phyloP scores from a whole-genome alignment of 2,329 filamentous ascomycete species.

The Triangularia verruculosa region DNA sequence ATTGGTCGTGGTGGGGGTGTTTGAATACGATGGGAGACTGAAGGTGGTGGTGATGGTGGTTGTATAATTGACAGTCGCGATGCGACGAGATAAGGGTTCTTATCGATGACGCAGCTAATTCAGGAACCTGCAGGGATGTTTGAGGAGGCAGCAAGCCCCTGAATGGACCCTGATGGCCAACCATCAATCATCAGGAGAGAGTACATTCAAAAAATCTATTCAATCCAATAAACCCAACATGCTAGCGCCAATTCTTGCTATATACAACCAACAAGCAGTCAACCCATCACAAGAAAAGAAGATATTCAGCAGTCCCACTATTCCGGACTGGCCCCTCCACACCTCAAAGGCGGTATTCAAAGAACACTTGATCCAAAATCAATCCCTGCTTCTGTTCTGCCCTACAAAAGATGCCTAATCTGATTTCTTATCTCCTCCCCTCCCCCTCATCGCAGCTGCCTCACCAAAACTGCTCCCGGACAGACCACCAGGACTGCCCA shows the following conservation, averaged over 20 bases:
- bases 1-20: neutral
- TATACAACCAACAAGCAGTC: slow-evolving; percentile 12
- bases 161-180: neutral
- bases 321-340: neutral
- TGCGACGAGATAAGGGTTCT: slow-evolving; percentile 15
- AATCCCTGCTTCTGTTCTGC: neutral
- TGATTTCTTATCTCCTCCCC: slow-evolving; percentile 40
- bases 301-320: slow-evolving; percentile 1
- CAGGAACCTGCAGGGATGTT: neutral
- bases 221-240: slow-evolving; percentile 1
- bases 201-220: neutral
- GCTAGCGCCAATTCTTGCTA: slow-evolving; percentile 3
- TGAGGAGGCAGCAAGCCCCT: neutral
- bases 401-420: slow-evolving; percentile 35
- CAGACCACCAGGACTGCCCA: slow-evolving; percentile 30
- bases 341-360: neutral
- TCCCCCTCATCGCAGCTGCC: slow-evolving; percentile 36
- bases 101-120: slow-evolving; percentile 11
- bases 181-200: neutral
- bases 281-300: neutral
- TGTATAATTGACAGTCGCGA: neutral
- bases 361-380: neutral
- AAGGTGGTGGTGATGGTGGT: neutral
- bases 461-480: slow-evolving; percentile 41
- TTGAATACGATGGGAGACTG: neutral